A percentile compares a stretch with the other conserved stretches of the same genome.
These are phyloP conservation scores for Dactylellina sp. DNA, from an alignment of 2,329 filamentous ascomycete genomes.

Conservation along the genomic window DNA sequence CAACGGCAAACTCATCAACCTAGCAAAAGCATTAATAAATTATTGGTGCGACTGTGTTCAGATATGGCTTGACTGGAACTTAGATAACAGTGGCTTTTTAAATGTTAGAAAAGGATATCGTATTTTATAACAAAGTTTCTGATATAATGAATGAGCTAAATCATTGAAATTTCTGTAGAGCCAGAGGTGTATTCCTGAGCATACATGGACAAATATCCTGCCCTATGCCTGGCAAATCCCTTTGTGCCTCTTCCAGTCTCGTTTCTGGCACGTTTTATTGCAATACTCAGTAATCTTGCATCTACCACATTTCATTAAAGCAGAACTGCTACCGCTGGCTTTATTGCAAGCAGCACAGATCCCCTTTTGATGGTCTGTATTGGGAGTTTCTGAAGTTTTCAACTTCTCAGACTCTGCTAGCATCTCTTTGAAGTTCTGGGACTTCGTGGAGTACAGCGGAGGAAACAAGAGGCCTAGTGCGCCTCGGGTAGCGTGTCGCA, in stretches of 20 bases:
- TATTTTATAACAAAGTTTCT: too few species aligned
- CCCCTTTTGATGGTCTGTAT: neutral
- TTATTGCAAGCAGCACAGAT: slow-evolving; percentile 15
- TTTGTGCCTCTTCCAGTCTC: slow-evolving; percentile 37
- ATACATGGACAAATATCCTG: too few species aligned
- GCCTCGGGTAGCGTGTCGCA: slow-evolving; percentile 14
- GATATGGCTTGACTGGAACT: too few species aligned
- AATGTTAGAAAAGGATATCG: too few species aligned
- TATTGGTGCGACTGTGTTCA: too few species aligned
- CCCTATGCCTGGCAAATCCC: neutral
- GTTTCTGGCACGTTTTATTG: slow-evolving; percentile 29
- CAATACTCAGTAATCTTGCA: slow-evolving; percentile 25
- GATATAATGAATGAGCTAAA: too few species aligned
- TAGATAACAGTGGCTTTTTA: too few species aligned
- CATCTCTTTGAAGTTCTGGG: neutral
- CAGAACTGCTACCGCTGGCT: neutral
- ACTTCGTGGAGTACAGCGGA: slow-evolving; percentile 7
- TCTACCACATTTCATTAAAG: slow-evolving; percentile 3
- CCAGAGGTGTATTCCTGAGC: too few species aligned
- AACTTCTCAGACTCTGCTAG: neutral
- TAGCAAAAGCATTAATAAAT: too few species aligned
- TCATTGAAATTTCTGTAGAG: too few species aligned
- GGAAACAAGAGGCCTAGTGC: slow-evolving; percentile 19
- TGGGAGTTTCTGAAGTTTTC: too few species aligned
- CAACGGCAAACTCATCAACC: too few species aligned